These are phyloP conservation scores for Entomortierella beljakovae DNA, from an alignment of 192 early-diverging fungal species.

Conservation along the genomic window DNA sequence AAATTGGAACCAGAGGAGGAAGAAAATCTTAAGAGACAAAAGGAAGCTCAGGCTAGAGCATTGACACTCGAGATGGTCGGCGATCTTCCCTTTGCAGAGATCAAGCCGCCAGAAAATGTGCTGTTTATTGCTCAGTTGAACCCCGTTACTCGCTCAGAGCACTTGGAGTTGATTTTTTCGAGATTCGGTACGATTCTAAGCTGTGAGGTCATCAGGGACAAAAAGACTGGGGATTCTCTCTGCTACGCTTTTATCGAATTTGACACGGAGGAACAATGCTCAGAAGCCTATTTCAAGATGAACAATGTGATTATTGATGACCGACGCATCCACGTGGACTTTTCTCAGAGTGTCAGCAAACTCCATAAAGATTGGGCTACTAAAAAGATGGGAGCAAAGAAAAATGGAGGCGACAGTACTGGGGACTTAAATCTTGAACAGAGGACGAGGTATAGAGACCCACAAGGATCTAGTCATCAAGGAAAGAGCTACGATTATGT, in stretches of 20 bases:
- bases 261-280: constrained; percentile 85
- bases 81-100: constrained; percentile 96
- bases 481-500: constrained; percentile 62
- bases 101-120: constrained; percentile 97
- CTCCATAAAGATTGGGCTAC: constrained; percentile 84
- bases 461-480: background rate
- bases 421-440: constrained; percentile 62
- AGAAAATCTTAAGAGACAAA: constrained; percentile 73
- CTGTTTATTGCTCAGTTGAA: constrained; percentile 97
- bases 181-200: constrained; percentile 90
- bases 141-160: constrained; percentile 88
- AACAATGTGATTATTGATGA: constrained; percentile 97
- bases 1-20: constrained; percentile 70
- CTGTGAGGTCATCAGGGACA: constrained; percentile 93
- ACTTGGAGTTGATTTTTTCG: constrained; percentile 93
- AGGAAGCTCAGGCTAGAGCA: constrained; percentile 86
- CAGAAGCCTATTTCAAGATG: constrained; percentile 97
- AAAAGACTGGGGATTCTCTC: constrained; percentile 83
- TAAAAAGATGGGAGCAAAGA: constrained; percentile 55
- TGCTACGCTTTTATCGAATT: constrained; percentile 98
- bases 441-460: constrained; percentile 64
- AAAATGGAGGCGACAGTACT: constrained; percentile 25
- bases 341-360: constrained; percentile 94
- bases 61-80: constrained; percentile 98
- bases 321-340: constrained; percentile 96